phyloP scores from a whole-genome alignment of 177 flowering plant genomes.

The Vitis hybrid region DNA sequence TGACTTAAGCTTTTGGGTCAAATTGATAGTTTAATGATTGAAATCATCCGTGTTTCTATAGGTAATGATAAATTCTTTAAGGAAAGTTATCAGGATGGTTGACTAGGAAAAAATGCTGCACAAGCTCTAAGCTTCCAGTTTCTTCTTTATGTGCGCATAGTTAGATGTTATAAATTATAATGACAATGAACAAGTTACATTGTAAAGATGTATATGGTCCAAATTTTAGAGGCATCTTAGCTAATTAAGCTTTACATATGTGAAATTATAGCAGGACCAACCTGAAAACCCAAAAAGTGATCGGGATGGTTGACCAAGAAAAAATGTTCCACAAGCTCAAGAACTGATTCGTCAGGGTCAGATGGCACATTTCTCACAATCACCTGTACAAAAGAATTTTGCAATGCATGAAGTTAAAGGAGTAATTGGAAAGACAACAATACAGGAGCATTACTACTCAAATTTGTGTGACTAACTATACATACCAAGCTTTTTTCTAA shows the following conservation, averaged over 20 bases:
- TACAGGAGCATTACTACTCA: not conserved
- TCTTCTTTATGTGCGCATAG: not conserved
- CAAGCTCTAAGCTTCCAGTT: too few species aligned
- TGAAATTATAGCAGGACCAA: constrained; percentile 12
- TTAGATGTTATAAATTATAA: not conserved
- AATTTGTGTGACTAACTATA: not conserved
- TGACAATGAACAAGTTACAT: not conserved
- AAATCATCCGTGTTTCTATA: too few species aligned
- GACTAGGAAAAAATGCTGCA: too few species aligned
- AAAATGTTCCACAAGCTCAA: constrained; percentile 64
- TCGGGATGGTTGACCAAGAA: constrained; percentile 63
- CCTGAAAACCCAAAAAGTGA: constrained; percentile 64
- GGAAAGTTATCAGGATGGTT: too few species aligned
- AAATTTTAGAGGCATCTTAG: not conserved
- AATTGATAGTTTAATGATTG: too few species aligned
- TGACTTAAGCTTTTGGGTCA: too few species aligned
- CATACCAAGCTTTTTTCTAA: not conserved
- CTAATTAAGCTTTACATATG: not conserved
- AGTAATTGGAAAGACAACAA: not conserved
- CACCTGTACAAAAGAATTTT: constrained; percentile 32
- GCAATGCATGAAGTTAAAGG: not conserved
- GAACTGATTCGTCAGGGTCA: constrained; percentile 55
- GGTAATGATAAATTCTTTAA: too few species aligned
- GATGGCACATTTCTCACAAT: constrained; percentile 69
- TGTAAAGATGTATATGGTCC: not conserved